A percentile compares a stretch with the other conserved stretches of the same genome.
phyloP scores from a whole-genome alignment of 768 basidiomycete species.

The Kwoniella newhampshirensis region DNA sequence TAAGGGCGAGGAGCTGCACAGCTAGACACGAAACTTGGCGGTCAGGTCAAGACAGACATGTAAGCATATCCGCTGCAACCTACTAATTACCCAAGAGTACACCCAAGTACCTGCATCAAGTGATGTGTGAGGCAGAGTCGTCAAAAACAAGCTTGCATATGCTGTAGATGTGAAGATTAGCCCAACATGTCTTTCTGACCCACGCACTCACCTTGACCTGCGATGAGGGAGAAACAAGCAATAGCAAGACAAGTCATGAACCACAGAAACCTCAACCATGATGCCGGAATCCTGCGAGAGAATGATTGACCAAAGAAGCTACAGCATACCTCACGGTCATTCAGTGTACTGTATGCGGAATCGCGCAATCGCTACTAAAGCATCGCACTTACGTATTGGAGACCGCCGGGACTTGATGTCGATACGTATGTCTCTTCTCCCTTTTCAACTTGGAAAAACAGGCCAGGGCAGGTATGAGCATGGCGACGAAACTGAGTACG shows the following conservation, averaged over 20 bases:
- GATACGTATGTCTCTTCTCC: conserved; percentile 54
- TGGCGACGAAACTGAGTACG: conserved; percentile 49
- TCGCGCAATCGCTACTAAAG: background rate
- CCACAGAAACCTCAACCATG: conserved; percentile 56
- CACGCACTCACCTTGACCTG: conserved; percentile 53
- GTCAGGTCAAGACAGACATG: background rate
- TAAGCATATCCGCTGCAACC: conserved; percentile 6
- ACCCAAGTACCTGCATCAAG: conserved; percentile 56
- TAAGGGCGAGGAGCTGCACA: conserved; percentile 46
- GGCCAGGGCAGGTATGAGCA: conserved; percentile 53
- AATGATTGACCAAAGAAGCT: conserved; percentile 54
- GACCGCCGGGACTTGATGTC: conserved; percentile 50
- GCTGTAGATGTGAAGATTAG: no score
- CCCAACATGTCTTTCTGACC: no score
- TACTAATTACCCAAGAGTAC: conserved; percentile 54
- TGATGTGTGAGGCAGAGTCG: conserved; percentile 55
- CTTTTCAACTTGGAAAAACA: conserved; percentile 56
- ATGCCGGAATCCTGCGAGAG: conserved; percentile 52
- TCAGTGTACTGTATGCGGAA: background rate
- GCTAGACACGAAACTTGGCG: conserved; percentile 15
- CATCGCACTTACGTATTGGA: conserved; percentile 49
- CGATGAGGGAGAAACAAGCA: conserved; percentile 54
- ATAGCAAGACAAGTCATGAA: conserved; percentile 55
- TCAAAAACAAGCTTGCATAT: conserved; percentile 55
- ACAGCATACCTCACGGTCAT: background rate